Conservation (phyloP, 805 yeast genomes). For the Kodamaea neixiangensis region DNA sequence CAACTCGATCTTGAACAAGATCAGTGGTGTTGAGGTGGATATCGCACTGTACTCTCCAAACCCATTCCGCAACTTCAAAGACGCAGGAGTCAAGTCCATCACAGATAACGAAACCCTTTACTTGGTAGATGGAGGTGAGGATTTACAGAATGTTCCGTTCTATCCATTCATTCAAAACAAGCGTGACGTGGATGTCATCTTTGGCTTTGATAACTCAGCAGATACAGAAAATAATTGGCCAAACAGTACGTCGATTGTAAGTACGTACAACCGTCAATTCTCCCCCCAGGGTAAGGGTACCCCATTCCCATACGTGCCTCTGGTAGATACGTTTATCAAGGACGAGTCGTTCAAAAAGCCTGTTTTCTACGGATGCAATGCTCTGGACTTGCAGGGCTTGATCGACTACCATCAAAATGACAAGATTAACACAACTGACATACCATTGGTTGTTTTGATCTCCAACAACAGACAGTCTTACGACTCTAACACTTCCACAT, state of each 20-base stretch:
- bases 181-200: conserved; percentile 41
- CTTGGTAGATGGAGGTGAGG: conserved; percentile 48
- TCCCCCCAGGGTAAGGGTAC: conserved; percentile 26
- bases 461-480: conserved; percentile 19
- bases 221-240: conserved; percentile 44
- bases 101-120: conserved; percentile 32
- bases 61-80: conserved; percentile 32
- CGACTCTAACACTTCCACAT: conserved; percentile 25
- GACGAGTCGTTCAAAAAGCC: conserved; percentile 25
- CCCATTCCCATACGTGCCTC: conserved; percentile 30
- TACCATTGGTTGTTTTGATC: conserved; percentile 26
- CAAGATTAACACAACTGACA: conserved; percentile 26
- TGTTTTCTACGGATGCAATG: conserved; percentile 30
- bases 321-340: conserved; percentile 19
- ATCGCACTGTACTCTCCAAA: conserved; percentile 43
- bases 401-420: conserved; percentile 19
- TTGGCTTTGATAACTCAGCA: conserved; percentile 46
- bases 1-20: conserved; percentile 22
- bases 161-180: conserved; percentile 40
- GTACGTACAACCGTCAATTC: conserved; percentile 29
- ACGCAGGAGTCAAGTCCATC: conserved; percentile 21
- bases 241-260: conserved; percentile 40
- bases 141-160: conserved; percentile 42
- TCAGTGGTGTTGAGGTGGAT: conserved; percentile 32
- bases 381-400: conserved; percentile 23